Evolutionary conservation across 225 moss, liverwort and hornwort species (phyloP).

Genomic region (Polytrichum formosum): DNA sequence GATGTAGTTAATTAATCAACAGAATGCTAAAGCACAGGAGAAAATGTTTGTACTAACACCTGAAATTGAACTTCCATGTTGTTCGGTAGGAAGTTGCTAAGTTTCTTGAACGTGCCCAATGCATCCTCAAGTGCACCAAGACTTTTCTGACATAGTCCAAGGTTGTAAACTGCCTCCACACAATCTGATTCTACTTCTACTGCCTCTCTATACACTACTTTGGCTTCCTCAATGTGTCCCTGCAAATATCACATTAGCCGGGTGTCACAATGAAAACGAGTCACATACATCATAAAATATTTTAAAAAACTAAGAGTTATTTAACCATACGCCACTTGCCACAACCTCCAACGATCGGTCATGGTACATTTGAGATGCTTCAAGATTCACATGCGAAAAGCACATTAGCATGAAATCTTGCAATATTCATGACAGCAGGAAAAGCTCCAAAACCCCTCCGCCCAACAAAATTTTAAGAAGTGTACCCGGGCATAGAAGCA

Average conservation of each 20-base stretch:
- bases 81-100: slow-evolving; percentile 69
- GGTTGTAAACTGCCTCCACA: slow-evolving; percentile 85
- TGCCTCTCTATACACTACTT: slow-evolving; percentile 58
- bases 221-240: slow-evolving; percentile 74
- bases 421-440: no score
- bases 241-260: slow-evolving; percentile 5
- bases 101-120: slow-evolving; percentile 69
- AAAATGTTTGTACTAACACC: slow-evolving; percentile 25
- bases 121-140: slow-evolving; percentile 65
- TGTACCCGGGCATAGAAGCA: slow-evolving; percentile 64
- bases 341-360: no score
- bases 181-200: slow-evolving; percentile 66
- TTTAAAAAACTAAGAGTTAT: no score
- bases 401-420: no score
- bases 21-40: not conserved
- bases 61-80: slow-evolving; percentile 81
- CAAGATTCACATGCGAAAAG: no score
- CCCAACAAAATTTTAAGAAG: no score
- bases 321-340: no score
- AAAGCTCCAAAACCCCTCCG: no score
- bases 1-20: no score
- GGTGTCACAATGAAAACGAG: no score
- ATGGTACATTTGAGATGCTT: no score
- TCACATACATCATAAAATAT: no score
- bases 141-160: slow-evolving; percentile 76